Percentiles rank a stretch among this genome's conserved stretches.
Evolutionary conservation across 164 flowering plant species (phyloP).

Genomic region (Buxus sempervirens): DNA sequence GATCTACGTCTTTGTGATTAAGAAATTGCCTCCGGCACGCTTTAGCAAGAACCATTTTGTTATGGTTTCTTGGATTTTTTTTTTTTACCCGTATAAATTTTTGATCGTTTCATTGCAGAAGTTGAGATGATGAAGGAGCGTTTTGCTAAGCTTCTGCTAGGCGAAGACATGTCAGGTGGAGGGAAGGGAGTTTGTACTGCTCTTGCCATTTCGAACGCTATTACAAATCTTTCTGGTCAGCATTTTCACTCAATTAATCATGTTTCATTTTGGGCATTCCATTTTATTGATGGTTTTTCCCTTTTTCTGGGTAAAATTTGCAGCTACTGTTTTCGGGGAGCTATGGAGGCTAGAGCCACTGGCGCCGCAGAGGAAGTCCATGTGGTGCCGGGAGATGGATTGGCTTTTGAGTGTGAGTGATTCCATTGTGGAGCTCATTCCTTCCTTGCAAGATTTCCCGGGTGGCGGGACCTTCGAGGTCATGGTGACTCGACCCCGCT

Average conservation of each 20-base stretch:
- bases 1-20: not conserved
- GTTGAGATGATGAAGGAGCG: slow-evolving; percentile 77
- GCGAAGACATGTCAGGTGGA: slow-evolving; percentile 92
- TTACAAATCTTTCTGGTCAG: slow-evolving; percentile 72
- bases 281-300: too few species aligned
- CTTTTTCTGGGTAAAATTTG: slow-evolving; percentile 3
- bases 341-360: slow-evolving; percentile 81
- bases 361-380: slow-evolving; percentile 51
- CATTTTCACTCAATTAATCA: not conserved
- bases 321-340: slow-evolving; percentile 81
- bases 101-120: slow-evolving; percentile 32
- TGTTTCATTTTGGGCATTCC: not conserved
- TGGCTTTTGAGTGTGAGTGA: slow-evolving; percentile 74
- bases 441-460: slow-evolving; percentile 63
- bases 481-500: slow-evolving; percentile 68
- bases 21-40: not conserved
- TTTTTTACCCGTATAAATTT: too few species aligned
- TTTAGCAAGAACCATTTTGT: not conserved
- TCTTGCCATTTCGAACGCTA: slow-evolving; percentile 81
- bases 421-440: slow-evolving; percentile 71
- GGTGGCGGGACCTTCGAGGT: slow-evolving; percentile 75
- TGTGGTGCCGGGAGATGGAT: slow-evolving; percentile 87
- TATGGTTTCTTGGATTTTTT: not conserved
- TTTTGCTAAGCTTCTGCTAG: slow-evolving; percentile 76
- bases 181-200: slow-evolving; percentile 84